Evolutionary conservation across 2,329 filamentous ascomycete genomes (phyloP).

Genomic region (Neonectria neomacrospora): DNA sequence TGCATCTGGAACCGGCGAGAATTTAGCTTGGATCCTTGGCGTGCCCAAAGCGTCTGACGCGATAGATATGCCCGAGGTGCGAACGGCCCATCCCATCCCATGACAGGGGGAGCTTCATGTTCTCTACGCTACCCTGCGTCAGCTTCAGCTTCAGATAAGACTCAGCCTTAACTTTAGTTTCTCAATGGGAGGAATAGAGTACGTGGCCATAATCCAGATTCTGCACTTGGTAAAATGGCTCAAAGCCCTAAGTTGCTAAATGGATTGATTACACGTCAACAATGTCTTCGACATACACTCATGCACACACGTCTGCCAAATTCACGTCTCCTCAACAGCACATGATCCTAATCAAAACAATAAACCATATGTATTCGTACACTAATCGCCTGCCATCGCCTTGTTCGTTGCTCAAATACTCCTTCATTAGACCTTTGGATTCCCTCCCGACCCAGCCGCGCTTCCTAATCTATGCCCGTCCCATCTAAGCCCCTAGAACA

Average conservation of each 20-base stretch:
- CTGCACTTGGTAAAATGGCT: background rate
- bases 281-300: background rate
- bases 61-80: background rate
- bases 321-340: background rate
- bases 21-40: background rate
- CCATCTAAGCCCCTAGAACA: conserved; percentile 25
- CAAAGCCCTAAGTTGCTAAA: background rate
- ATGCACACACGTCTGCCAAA: background rate
- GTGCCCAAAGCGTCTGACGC: background rate
- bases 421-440: conserved; percentile 13
- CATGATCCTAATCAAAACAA: conserved; percentile 10
- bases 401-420: conserved; percentile 7
- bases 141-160: background rate
- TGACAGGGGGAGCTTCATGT: background rate
- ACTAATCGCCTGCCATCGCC: conserved; percentile 9
- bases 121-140: background rate
- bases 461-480: conserved; percentile 23
- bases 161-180: background rate
- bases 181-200: background rate
- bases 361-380: conserved; percentile 18
- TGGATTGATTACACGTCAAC: background rate
- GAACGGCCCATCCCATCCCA: background rate
- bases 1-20: background rate
- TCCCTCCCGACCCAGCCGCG: conserved; percentile 8
- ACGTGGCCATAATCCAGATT: background rate